Percentiles rank a stretch among this genome's conserved stretches.
phyloP scores from a whole-genome alignment of 306 rosid species.

The Comarum palustre region DNA sequence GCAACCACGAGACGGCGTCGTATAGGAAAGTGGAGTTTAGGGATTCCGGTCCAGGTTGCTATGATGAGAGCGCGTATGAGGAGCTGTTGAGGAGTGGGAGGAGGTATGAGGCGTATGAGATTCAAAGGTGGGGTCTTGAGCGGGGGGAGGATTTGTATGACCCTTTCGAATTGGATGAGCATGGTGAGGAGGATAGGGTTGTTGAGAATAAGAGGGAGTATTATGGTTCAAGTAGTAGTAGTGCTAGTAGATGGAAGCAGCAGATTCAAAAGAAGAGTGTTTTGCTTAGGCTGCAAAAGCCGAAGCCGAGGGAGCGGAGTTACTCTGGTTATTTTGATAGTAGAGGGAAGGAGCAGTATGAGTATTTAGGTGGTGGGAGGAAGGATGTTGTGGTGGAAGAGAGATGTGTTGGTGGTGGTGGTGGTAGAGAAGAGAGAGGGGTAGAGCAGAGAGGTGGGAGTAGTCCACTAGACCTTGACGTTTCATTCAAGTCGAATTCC shows the following conservation, averaged over 20 bases:
- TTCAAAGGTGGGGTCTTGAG: constrained; percentile 37
- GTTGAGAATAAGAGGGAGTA: constrained; percentile 40
- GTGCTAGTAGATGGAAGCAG: constrained; percentile 68
- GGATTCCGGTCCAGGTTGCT: constrained; percentile 17
- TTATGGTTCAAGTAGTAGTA: constrained; percentile 38
- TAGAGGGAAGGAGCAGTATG: constrained; percentile 53
- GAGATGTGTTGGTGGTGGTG: not conserved
- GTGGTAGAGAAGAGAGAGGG: not conserved
- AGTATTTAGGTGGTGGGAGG: constrained; percentile 37
- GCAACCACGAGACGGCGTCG: constrained; percentile 10
- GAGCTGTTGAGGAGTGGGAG: constrained; percentile 26
- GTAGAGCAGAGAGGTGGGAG: constrained; percentile 46
- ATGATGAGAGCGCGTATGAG: constrained; percentile 18
- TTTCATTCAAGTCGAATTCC: constrained; percentile 76
- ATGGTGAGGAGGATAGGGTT: constrained; percentile 31
- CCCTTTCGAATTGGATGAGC: constrained; percentile 34
- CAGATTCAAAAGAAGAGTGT: constrained; percentile 93
- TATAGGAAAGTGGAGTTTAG: constrained; percentile 18
- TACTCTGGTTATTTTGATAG: constrained; percentile 48
- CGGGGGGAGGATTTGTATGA: constrained; percentile 31
- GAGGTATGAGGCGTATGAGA: constrained; percentile 19
- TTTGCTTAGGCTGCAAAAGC: constrained; percentile 67
- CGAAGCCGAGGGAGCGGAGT: constrained; percentile 48
- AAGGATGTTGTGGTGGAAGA: constrained; percentile 21
- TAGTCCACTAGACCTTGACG: constrained; percentile 70